Conservation (phyloP, 192 early-diverging fungal genomes). For the Backusella westeae region DNA sequence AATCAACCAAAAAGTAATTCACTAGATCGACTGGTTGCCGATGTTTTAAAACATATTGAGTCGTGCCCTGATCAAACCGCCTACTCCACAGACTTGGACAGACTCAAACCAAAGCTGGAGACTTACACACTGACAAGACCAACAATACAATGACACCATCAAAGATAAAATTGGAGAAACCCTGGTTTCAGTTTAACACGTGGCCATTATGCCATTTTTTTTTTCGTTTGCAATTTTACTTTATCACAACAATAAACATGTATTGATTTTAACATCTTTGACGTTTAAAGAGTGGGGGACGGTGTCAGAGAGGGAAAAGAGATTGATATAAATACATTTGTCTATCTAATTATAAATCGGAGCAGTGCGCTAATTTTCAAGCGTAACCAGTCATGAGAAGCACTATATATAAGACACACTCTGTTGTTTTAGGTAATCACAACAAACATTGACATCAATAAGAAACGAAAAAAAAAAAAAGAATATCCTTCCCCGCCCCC, state of each 20-base stretch:
- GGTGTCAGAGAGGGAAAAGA: neutral
- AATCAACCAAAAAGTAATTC: neutral
- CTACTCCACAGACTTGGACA: neutral
- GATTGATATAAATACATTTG: neutral
- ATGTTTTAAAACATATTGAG: constrained; percentile 13
- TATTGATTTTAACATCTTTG: neutral
- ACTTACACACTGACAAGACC: neutral
- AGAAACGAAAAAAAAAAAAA: neutral
- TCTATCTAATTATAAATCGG: neutral
- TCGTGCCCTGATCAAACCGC: constrained; percentile 7
- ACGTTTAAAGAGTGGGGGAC: neutral
- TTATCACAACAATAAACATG: neutral
- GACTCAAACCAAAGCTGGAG: constrained; percentile 4
- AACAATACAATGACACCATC: neutral
- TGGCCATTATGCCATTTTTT: neutral
- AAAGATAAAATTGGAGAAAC: neutral
- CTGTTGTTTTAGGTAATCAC: neutral
- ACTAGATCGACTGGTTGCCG: neutral
- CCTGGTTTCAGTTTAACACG: neutral
- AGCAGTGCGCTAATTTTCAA: neutral
- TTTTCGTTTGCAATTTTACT: neutral
- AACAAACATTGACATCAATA: neutral
- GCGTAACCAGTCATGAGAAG: neutral
- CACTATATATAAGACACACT: neutral
- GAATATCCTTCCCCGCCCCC: neutral